Base-by-base conservation (phyloP, 2,329 filamentous ascomycete species). In the Xylaria sp. region DNA sequence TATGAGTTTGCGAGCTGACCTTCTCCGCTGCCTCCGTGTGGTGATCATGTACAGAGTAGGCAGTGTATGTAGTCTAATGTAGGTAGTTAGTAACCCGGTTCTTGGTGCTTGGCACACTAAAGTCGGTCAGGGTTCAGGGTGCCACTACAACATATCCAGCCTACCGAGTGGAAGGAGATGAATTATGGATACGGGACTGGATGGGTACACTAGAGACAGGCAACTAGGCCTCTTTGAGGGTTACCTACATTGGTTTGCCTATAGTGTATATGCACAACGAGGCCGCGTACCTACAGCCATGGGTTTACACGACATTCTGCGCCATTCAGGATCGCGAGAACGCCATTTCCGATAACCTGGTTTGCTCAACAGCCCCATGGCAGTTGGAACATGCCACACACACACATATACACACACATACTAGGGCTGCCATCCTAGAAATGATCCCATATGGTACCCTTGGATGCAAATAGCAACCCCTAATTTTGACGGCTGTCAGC, bases 331-430 rank as follows among this genome's bases (percentile, higher is more conserved):
- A 59, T 34, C 24, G 42, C 55, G 60, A 64, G 54, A 56, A 36
- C 42, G 55, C 53, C 61, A 63, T 64, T 64, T 64, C 65, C 65
- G 61, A 61, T 61, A 57, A 64, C 65, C 65, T 64, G 65, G 65
- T 61, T 68, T 61, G 24, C 42, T 50, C 32, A 64, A 32, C 45
- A 42, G 34, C 54, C 53, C 45, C 47, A 45, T 58, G n/a, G 30
- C 42, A 19, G 42, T 57, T 32, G 34, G 21, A 47, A 34, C 34
- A 54, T 39, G 14, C 59, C 45, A 39, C 39, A 42, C 39, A 14
- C 11, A 1, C 39, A 17, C n/a, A n/a, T n/a, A n/a, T n/a, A n/a
- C n/a, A n/a, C n/a, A n/a, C n/a, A n/a, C n/a, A 42, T 19, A 11
- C 19, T 50, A 50, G 30, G 17, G 14, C 39, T 42, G 57, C 36